A percentile compares a stretch with the other conserved stretches of the same genome.
Evolutionary conservation across 768 basidiomycete genomes (phyloP).

Genomic region (Ramaria rubella): DNA sequence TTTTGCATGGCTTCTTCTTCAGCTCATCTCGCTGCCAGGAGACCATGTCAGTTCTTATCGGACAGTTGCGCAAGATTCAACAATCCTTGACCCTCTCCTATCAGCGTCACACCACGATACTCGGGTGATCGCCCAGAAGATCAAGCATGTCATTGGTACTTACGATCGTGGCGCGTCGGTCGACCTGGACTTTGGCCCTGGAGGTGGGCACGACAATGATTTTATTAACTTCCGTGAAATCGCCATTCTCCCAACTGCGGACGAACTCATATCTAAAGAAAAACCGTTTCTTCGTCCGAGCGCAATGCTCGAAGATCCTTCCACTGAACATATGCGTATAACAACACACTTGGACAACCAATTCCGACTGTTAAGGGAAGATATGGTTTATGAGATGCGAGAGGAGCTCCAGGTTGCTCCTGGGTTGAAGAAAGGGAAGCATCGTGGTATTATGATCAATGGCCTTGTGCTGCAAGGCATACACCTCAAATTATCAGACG

Average conservation of each 20-base stretch:
- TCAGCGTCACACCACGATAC: constrained; percentile 21
- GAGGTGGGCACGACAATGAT: constrained; percentile 69
- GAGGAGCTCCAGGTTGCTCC: constrained; percentile 46
- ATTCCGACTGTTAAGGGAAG: constrained; percentile 58
- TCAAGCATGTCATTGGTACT: constrained; percentile 34
- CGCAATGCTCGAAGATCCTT: constrained; percentile 37
- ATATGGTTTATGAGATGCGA: constrained; percentile 50
- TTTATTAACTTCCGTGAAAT: constrained; percentile 53
- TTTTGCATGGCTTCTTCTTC: constrained; percentile 45
- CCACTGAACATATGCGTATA: constrained; percentile 30
- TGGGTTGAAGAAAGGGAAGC: constrained; percentile 33
- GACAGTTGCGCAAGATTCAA: constrained; percentile 28
- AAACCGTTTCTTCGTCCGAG: constrained; percentile 44
- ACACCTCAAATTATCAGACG: constrained; percentile 25
- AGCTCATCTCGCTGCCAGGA: constrained; percentile 38
- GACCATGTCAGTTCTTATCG: constrained; percentile 30
- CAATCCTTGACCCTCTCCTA: constrained; percentile 23
- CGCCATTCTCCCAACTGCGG: constrained; percentile 55
- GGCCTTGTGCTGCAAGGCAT: constrained; percentile 33
- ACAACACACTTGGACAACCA: constrained; percentile 57
- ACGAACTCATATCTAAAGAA: constrained; percentile 43
- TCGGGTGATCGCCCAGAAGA: constrained; percentile 29
- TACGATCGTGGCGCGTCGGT: constrained; percentile 17
- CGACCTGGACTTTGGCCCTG: constrained; percentile 34
- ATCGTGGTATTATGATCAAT: constrained; percentile 31